Conservation (phyloP, 352 stramenopile genomes). For the Phytopythium delawarense region DNA sequence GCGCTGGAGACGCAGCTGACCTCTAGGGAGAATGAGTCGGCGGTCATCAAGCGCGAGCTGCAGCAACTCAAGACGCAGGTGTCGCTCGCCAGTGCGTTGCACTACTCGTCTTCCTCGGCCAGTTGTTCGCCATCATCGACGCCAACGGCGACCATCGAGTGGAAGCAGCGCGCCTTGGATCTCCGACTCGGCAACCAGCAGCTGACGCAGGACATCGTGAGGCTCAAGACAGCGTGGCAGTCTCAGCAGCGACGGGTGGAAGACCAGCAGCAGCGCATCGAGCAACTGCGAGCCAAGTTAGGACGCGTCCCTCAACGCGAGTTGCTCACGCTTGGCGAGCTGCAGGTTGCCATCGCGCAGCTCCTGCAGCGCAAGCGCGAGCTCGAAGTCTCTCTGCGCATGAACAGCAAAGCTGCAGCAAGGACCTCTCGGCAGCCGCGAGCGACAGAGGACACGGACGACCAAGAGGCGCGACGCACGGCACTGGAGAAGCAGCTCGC, state of each 20-base stretch:
- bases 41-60: constrained; percentile 39
- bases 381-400: constrained; percentile 23
- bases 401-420: neutral
- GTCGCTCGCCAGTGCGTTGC: constrained; percentile 31
- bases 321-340: constrained; percentile 39
- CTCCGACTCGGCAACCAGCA: constrained; percentile 41
- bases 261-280: constrained; percentile 21
- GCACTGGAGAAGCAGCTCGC: constrained; percentile 45
- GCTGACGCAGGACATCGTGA: constrained; percentile 24
- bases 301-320: constrained; percentile 35
- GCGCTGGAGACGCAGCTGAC: constrained; percentile 24
- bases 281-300: constrained; percentile 31
- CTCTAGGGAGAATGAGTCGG: constrained; percentile 29
- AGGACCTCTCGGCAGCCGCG: neutral
- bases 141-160: constrained; percentile 29
- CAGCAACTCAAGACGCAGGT: constrained; percentile 48
- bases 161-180: constrained; percentile 37
- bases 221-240: constrained; percentile 26
- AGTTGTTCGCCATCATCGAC: neutral
- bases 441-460: neutral
- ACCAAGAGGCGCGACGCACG: constrained; percentile 12
- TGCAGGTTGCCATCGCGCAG: constrained; percentile 48
- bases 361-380: constrained; percentile 41
- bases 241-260: constrained; percentile 15
- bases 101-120: constrained; percentile 10